These are phyloP conservation scores for Globisporangium uncinulatum DNA, from an alignment of 352 stramenopile species.

Conservation along the genomic window DNA sequence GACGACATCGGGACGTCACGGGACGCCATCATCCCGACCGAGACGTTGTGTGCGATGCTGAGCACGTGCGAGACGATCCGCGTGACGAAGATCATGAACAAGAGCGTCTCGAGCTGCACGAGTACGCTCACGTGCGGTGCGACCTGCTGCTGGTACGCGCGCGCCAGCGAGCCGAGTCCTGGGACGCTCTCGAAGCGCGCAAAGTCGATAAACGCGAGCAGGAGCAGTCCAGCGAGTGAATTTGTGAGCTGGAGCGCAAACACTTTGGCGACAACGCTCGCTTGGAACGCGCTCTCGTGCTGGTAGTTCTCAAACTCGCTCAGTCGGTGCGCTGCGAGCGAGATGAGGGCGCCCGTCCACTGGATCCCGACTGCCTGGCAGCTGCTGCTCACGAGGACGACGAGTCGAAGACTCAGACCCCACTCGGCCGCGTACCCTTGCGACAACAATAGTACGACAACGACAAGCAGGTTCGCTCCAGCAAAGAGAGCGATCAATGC, in stretches of 20 bases:
- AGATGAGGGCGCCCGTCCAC: constrained; percentile 23
- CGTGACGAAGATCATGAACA: constrained; percentile 26
- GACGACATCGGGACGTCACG: neutral
- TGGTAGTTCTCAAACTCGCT: constrained; percentile 31
- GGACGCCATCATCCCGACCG: neutral
- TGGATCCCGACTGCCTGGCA: constrained; percentile 23
- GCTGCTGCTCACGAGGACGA: constrained; percentile 21
- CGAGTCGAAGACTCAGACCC: constrained; percentile 19
- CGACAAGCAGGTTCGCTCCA: constrained; percentile 16
- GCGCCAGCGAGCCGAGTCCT: constrained; percentile 1
- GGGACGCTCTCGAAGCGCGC: neutral
- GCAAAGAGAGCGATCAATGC: constrained; percentile 16
- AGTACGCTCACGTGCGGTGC: constrained; percentile 18
- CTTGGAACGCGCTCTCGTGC: constrained; percentile 18
- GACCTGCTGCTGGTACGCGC: constrained; percentile 14
- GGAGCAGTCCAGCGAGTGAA: constrained; percentile 27
- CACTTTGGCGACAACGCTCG: constrained; percentile 30
- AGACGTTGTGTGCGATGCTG: constrained; percentile 10
- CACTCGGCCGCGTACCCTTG: constrained; percentile 21
- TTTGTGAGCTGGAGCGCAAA: constrained; percentile 38
- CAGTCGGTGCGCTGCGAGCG: constrained; percentile 18
- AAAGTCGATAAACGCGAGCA: constrained; percentile 24
- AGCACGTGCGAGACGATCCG: constrained; percentile 22
- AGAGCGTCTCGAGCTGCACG: constrained; percentile 36
- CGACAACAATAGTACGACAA: constrained; percentile 23